Percentiles rank a stretch among this genome's conserved stretches.
Conservation (phyloP, 1,284 basidiomycete genomes). For the Pulchroboletus neoregius region DNA sequence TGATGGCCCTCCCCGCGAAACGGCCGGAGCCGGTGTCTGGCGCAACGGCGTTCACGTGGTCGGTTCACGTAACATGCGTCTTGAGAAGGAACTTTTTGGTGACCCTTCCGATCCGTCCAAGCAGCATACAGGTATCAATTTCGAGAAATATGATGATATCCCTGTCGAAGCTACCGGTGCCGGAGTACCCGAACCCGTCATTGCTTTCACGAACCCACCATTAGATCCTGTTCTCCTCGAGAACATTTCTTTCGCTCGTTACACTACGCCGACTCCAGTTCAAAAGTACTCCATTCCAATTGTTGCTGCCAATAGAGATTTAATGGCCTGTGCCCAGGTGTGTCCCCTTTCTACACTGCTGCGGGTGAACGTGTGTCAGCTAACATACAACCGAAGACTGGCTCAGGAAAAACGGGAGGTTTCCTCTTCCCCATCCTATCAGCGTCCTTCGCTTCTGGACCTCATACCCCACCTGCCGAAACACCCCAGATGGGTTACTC, state of each 20-base stretch:
- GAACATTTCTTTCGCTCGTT: slow-evolving; percentile 92
- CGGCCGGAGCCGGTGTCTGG: slow-evolving; percentile 80
- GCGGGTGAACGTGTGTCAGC: not conserved
- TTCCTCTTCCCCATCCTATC: slow-evolving; percentile 99
- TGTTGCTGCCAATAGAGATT: slow-evolving; percentile 85
- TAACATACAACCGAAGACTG: slow-evolving; percentile 60
- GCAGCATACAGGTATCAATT: slow-evolving; percentile 98
- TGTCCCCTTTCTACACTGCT: slow-evolving; percentile 21
- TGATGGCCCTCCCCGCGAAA: slow-evolving; percentile 46
- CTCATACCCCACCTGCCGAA: slow-evolving; percentile 63
- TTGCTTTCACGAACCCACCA: slow-evolving; percentile 83
- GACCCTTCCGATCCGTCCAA: slow-evolving; percentile 79
- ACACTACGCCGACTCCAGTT: slow-evolving; percentile 94
- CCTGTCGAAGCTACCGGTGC: slow-evolving; percentile 97
- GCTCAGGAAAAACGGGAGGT: slow-evolving; percentile 98
- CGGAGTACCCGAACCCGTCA: slow-evolving; percentile 92
- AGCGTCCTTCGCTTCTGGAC: slow-evolving; percentile 86
- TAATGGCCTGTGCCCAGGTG: slow-evolving; percentile 99
- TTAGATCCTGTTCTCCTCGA: slow-evolving; percentile 92
- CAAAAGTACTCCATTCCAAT: slow-evolving; percentile 99
- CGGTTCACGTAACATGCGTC: slow-evolving; percentile 77
- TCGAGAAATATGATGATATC: slow-evolving; percentile 99
- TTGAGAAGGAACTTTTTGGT: slow-evolving; percentile 96
- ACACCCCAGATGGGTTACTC: slow-evolving; percentile 50
- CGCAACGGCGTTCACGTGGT: slow-evolving; percentile 84